These are phyloP conservation scores for Mortierella polycephala DNA, from an alignment of 371 early-diverging fungal species.

Conservation along the genomic window DNA sequence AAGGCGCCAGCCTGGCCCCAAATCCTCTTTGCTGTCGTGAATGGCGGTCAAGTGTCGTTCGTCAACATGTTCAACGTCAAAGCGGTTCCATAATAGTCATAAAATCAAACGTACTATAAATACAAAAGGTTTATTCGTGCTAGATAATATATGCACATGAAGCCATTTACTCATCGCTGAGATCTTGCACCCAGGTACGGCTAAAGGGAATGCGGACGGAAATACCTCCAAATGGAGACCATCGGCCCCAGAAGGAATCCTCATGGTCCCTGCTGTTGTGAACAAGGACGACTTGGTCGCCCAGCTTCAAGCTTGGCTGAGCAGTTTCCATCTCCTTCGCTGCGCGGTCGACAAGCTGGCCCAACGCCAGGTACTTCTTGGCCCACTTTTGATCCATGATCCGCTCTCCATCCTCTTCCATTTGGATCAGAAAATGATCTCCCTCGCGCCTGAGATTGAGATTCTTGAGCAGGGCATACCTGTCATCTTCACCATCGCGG, in stretches of 20 bases:
- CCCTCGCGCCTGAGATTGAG: slow-evolving; percentile 32
- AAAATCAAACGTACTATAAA: not conserved
- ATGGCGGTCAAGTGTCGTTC: slow-evolving; percentile 48
- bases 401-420: slow-evolving; percentile 42
- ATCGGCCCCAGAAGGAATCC: slow-evolving; percentile 33
- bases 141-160: not conserved
- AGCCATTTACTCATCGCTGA: slow-evolving; percentile 15
- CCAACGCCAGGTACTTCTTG: slow-evolving; percentile 43
- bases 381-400: slow-evolving; percentile 34
- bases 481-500: not conserved
- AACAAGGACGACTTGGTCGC: slow-evolving; percentile 49
- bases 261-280: slow-evolving; percentile 21
- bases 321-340: slow-evolving; percentile 44
- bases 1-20: slow-evolving; percentile 31
- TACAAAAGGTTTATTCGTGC: not conserved
- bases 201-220: slow-evolving; percentile 43
- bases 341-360: slow-evolving; percentile 45
- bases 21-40: slow-evolving; percentile 44
- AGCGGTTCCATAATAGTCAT: not conserved
- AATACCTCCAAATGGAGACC: slow-evolving; percentile 39
- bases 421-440: slow-evolving; percentile 27
- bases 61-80: slow-evolving; percentile 22
- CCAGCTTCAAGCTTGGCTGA: slow-evolving; percentile 30
- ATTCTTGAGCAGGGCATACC: slow-evolving; percentile 7
- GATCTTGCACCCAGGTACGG: slow-evolving; percentile 50